These are phyloP conservation scores for Aphanomyces invadans DNA, from an alignment of 352 stramenopile genomes.

Conservation along the genomic window DNA sequence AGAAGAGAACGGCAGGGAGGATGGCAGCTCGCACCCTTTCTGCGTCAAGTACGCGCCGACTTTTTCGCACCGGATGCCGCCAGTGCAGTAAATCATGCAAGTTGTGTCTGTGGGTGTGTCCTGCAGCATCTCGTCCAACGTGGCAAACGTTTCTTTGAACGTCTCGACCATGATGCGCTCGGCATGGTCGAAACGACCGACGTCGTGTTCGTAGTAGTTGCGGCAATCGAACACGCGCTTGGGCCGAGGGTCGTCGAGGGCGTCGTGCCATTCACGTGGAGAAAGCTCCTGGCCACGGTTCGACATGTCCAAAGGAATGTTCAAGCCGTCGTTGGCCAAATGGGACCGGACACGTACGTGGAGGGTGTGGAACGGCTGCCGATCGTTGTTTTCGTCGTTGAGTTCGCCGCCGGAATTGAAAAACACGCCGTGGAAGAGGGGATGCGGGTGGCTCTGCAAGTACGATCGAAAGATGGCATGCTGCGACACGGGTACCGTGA, in stretches of 20 bases:
- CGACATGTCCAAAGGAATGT: conserved; percentile 27
- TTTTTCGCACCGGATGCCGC: conserved; percentile 70
- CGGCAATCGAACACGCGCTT: conserved; percentile 40
- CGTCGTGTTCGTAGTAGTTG: conserved; percentile 55
- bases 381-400: conserved; percentile 23
- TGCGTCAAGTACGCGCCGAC: conserved; percentile 55
- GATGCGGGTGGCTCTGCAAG: conserved; percentile 29
- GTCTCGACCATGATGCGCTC: conserved; percentile 57
- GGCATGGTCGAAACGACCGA: conserved; percentile 43
- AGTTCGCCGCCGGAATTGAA: conserved; percentile 43
- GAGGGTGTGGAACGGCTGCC: conserved; percentile 63
- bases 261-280: conserved; percentile 35
- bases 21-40: conserved; percentile 31
- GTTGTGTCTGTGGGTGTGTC: conserved; percentile 46
- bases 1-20: too few relatives aligned
- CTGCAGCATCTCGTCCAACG: conserved; percentile 40
- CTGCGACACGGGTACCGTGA: conserved; percentile 81
- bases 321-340: conserved; percentile 86
- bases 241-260: conserved; percentile 26
- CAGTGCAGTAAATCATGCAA: conserved; percentile 69
- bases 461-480: conserved; percentile 60
- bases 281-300: conserved; percentile 28
- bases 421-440: conserved; percentile 41
- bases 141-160: conserved; percentile 47
- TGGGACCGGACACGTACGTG: conserved; percentile 85